Evolutionary conservation across 2,329 filamentous ascomycete genomes (phyloP).

Genomic region (Aspergillus aculeatinus): DNA sequence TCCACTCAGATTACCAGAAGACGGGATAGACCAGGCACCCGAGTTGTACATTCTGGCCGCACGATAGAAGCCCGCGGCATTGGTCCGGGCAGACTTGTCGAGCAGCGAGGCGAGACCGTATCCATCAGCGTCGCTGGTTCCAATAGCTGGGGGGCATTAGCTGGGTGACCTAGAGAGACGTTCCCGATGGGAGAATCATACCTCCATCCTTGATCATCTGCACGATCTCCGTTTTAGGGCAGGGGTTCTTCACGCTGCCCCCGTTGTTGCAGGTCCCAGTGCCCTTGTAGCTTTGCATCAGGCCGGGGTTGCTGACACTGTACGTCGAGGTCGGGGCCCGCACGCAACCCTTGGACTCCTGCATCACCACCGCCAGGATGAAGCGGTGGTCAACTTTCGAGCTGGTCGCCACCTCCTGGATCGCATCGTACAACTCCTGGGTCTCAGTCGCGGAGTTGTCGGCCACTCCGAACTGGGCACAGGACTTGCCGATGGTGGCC

Average conservation of each 20-base stretch:
- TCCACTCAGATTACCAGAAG: slow-evolving; percentile 29
- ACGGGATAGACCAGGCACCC: slow-evolving; percentile 29
- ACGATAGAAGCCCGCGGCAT: slow-evolving; percentile 29
- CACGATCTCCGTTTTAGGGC: slow-evolving; percentile 27
- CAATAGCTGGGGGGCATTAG: slow-evolving; percentile 20
- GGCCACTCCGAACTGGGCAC: slow-evolving; percentile 18
- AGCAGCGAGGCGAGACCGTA: slow-evolving; percentile 36
- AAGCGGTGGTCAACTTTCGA: slow-evolving; percentile 42
- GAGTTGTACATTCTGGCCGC: slow-evolving; percentile 46
- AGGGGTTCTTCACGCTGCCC: slow-evolving; percentile 21
- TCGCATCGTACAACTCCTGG: slow-evolving; percentile 31
- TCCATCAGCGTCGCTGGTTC: slow-evolving; percentile 32
- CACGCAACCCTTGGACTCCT: slow-evolving; percentile 50
- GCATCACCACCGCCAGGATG: slow-evolving; percentile 47
- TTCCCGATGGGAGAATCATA: neutral
- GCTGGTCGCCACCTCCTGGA: slow-evolving; percentile 32
- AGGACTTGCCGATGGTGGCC: slow-evolving; percentile 16
- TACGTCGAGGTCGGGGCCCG: slow-evolving; percentile 44
- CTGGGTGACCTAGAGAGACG: too few species aligned
- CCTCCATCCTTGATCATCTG: slow-evolving; percentile 43
- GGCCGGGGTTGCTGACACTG: slow-evolving; percentile 45
- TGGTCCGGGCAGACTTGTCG: slow-evolving; percentile 25
- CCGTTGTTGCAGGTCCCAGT: slow-evolving; percentile 35
- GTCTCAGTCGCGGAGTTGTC: slow-evolving; percentile 33
- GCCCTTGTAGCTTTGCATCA: slow-evolving; percentile 33